Percentiles rank a stretch among this genome's conserved stretches.
These are phyloP conservation scores for Xylaria castorea DNA, from an alignment of 495 filamentous ascomycete genomes.

Conservation along the genomic window DNA sequence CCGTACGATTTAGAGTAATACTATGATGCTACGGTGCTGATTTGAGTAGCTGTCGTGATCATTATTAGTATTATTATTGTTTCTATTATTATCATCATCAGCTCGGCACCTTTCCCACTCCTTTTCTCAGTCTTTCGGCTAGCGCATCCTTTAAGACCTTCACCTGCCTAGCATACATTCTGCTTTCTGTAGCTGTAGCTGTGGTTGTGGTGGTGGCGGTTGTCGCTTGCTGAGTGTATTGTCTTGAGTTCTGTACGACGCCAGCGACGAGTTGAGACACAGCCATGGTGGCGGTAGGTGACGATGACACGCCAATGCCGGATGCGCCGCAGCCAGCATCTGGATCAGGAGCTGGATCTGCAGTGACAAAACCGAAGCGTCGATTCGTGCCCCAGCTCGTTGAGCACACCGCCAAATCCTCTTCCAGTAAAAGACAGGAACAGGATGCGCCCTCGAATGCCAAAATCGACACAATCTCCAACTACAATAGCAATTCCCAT, in stretches of 20 bases:
- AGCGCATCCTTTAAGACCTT: neutral
- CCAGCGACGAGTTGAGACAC: neutral
- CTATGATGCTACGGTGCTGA: neutral
- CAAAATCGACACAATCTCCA: neutral
- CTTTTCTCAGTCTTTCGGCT: neutral
- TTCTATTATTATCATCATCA: neutral
- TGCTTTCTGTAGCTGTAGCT: constrained; percentile 3
- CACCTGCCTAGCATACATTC: neutral
- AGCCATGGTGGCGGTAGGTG: constrained; percentile 24
- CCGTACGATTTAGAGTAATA: neutral
- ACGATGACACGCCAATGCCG: constrained; percentile 13
- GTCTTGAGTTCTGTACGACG: constrained; percentile 1
- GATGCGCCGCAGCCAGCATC: constrained; percentile 16
- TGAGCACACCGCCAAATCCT: constrained; percentile 59
- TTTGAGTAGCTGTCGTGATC: neutral
- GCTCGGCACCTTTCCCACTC: constrained; percentile 8
- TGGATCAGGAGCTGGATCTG: neutral
- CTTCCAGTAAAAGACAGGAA: constrained; percentile 28
- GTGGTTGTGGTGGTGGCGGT: neutral
- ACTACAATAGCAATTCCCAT: neutral
- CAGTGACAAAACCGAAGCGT: constrained; percentile 46
- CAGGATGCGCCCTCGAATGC: neutral
- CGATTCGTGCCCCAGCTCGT: constrained; percentile 62
- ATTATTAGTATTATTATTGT: neutral
- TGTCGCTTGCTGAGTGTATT: neutral